Base-by-base conservation (phyloP, 345 rosid species). In the Mercurialis annua region DNA sequence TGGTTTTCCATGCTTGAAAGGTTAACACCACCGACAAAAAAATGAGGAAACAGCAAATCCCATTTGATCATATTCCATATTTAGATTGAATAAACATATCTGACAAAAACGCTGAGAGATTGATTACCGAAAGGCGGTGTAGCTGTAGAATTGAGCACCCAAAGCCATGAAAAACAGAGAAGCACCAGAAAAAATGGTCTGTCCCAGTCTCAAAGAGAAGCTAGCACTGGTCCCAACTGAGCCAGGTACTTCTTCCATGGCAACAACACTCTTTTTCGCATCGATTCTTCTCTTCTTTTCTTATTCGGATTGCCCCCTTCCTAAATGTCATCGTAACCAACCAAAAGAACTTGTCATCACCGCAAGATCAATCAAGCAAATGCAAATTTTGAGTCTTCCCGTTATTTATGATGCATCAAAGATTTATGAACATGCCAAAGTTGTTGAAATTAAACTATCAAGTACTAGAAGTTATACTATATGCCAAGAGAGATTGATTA, bases 91-190 rank as follows among this genome's bases (percentile, higher is more conserved):
- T 43, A 6, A 54, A 17, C 14, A 61, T 7, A 9, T 40, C 8
- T 40, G 6, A 17, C 9, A 59, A 16, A 51, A 11, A 61, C 15
- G 12, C 30, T 1, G 29, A 33, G 29, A 18, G 29, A 56, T 29
- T 16, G 34, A 38, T 59, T 82, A 92, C 98, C 97, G 86, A 89
- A 90, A 88, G 79, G 97, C 82, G 46, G 98, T 88, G 86, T 85
- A 88, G 82, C 86, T 84, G 67, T 88, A 88, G 85, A 90, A 92
- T 56, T 88, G 85, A 73, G 79, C 88, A 64, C 87, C 98, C n/a
- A 87, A 21, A 62, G 92, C 83, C 97, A 92, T 88, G 79, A 86
- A 86, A 47, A 88, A 90, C 49, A 92, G 92, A 81, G 96, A 86
- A 55, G 91, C 93, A 55, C 81, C 76, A 26, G 98, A 87, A 73